Evolutionary conservation across 148 eudicot genomes (phyloP), one percentile per base, ranked within the genome.

Genomic region (Salicornia ramosissima): DNA sequence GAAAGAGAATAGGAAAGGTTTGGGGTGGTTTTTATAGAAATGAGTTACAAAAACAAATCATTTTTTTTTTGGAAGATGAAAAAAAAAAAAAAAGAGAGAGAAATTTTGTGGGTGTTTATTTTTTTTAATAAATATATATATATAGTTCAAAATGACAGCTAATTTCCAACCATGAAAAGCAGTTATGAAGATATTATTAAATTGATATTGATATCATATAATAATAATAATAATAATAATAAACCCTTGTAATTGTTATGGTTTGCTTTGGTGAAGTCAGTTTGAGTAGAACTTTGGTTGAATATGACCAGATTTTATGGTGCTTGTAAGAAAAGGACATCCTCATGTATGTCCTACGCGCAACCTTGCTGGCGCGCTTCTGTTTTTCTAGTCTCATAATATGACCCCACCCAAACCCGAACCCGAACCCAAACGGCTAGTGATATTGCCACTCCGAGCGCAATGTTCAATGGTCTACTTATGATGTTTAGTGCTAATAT

Each of bases 161-260:
- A 73, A 74, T 74, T 45, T 74, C 59, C 81, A 78, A 74, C 81
- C 71, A 69, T 69, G 55, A 24, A 58, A 76, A 63, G 69, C 46
- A 51, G 72, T 60, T 59, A 61, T 52, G 56, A 57, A 46, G 68
- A 67, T 54, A 52, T 52, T 63, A 39, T 52, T 63, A 39, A 46
- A 64, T 54, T 69, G 33, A 43, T 28, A 50, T 39, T 45, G 49
- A 42, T n/a, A n/a, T n/a, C n/a, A n/a, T n/a, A n/a, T n/a, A n/a
- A n/a, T n/a, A n/a, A n/a, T n/a, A n/a, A n/a, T n/a, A n/a, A n/a
- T 36, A 36, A 36, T 36, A 36, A 36, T 3, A 36, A 3, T 36
- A 36, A 36, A 36, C 8, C 40, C 5, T 36, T 36, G 40, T 24
- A 31, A 10, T 8, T 8, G 5, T 12, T 26, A 43, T 21, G n/a